A percentile compares a stretch with the other conserved stretches of the same genome.
phyloP scores from a whole-genome alignment of 2,329 filamentous ascomycete species.

The Fusarium protoensiforme region DNA sequence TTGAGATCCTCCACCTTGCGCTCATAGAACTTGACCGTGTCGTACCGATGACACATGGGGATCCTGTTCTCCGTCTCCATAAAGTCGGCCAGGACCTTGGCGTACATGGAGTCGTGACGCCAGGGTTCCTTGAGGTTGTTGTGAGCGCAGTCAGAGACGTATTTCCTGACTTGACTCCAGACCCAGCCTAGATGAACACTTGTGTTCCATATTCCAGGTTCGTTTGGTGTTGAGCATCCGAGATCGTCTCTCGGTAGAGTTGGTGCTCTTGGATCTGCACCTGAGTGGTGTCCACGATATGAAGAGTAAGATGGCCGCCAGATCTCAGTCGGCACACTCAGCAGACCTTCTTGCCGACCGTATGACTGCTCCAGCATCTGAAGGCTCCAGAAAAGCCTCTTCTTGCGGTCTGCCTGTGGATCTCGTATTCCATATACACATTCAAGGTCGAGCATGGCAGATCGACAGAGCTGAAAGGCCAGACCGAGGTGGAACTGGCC shows the following conservation, averaged over 20 bases:
- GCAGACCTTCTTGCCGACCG: slow-evolving; percentile 57
- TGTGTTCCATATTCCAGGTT: slow-evolving; percentile 62
- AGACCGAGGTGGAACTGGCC: slow-evolving; percentile 63
- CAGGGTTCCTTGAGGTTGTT: slow-evolving; percentile 62
- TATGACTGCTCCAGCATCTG: slow-evolving; percentile 62
- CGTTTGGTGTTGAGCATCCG: slow-evolving; percentile 50
- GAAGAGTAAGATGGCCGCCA: slow-evolving; percentile 51
- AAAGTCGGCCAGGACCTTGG: slow-evolving; percentile 61
- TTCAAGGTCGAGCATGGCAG: slow-evolving; percentile 59
- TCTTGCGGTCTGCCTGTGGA: slow-evolving; percentile 56
- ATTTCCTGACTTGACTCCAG: slow-evolving; percentile 59
- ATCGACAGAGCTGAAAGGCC: slow-evolving; percentile 61
- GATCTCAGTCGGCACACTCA: slow-evolving; percentile 55
- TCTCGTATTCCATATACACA: slow-evolving; percentile 51
- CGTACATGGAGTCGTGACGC: slow-evolving; percentile 63
- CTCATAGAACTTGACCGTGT: slow-evolving; percentile 63
- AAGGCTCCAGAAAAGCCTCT: slow-evolving; percentile 62
- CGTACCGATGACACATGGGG: slow-evolving; percentile 63
- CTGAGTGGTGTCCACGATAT: slow-evolving; percentile 33
- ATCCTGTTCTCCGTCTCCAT: slow-evolving; percentile 62
- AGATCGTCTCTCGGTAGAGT: slow-evolving; percentile 57
- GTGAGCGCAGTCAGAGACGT: slow-evolving; percentile 59
- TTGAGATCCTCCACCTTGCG: slow-evolving; percentile 58
- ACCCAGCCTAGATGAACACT: slow-evolving; percentile 62
- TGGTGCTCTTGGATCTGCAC: slow-evolving; percentile 50